Evolutionary conservation across 2,329 filamentous ascomycete species (phyloP), one percentile per base, ranked within the genome.

Genomic region (Diaporthe capsici): DNA sequence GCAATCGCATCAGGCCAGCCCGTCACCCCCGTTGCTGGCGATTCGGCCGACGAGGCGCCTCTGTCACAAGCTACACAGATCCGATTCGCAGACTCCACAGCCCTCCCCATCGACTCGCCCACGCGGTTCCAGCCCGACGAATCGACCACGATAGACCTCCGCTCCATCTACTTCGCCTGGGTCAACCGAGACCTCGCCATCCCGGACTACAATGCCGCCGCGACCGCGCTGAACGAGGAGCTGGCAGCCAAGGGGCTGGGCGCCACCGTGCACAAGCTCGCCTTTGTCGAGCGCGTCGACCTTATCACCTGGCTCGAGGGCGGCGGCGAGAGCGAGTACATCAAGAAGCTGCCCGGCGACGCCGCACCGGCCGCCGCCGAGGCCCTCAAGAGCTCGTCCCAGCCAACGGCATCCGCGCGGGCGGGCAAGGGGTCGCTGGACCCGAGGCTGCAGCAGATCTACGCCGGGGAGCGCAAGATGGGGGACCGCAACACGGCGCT

Each of bases 161-260:
- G 97, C 82, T 97, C 94, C 83, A 96, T 98, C 85, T 98, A 96
- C 87, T 98, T 98, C 82, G 95, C 95, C 74, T 99, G 95, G 95
- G 89, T 94, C 81, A 97, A 98, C 86, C 95, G 95, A 84, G 96
- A 98, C 86, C 92, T 94, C 73, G 92, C 94, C 73, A 95, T 98
- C 79, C 94, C 94, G 15, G 95, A 98, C 80, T 98, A 98, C 89
- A 97, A 98, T 84, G 91, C 94, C 37, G 93, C 94, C 0, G 94
- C 95, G 20, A 92, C 94, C 80, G 89, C 92, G 79, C 89, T 98
- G 74, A 98, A 98, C 83, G 92, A 94, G 70, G 92, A 95, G 81
- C 88, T 98, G 15, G 75, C 68, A 13, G 73, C 75, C 44, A 61
- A 63, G 44, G 88, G 87, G 1, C 91, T 90, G 25, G 88, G 88